Evolutionary conservation across 331 rosid genomes (phyloP), one percentile per base, ranked within the genome.

Genomic region (Cucumis variabilis): DNA sequence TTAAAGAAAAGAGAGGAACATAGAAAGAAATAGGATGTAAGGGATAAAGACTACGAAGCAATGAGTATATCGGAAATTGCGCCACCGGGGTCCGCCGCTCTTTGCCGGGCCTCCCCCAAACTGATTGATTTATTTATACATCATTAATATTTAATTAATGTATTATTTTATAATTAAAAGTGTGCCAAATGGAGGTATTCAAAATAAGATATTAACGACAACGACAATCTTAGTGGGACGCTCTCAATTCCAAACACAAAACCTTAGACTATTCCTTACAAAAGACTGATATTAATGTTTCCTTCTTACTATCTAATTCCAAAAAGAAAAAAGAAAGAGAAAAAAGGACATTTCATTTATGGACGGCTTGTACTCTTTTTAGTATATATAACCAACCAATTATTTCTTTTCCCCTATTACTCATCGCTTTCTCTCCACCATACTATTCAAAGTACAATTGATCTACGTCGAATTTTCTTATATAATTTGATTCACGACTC

Each of bases 71-170:
- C 83, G 83, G 83, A 13, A 50, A 14, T 50, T 77, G 65, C 41
- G 83, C 28, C 63, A 41, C 11, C 28, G 50, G 81, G 81, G 81
- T 75, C 82, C 82, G 82, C 82, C 82, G 37, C 19, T 41, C 55
- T 74, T 7, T 10, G 62, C 60, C 82, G 60, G 82, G 19, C 30
- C 58, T 37, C 24, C 11, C 16, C 27, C 17, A 11, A 48, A 6
- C 9, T 14, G 17, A 51, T 6, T 2, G 6, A 37, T 37, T 37
- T 37, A 37, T 37, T 5, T 37, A 4, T 37, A 0, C 5, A 37
- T 37, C 44, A 37, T 23, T 11, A n/a, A 70, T 28, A 69, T 17
- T 17, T 30, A 30, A 69, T 27, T 27, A 14, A 27, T 14, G 13
- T 11, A 51, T 51, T 71, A 17, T 2, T 23, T 17, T 9, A 6